Evolutionary conservation across 2,329 filamentous ascomycete species (phyloP), one percentile per base, ranked within the genome.

Genomic region (Cladosporium sp.): DNA sequence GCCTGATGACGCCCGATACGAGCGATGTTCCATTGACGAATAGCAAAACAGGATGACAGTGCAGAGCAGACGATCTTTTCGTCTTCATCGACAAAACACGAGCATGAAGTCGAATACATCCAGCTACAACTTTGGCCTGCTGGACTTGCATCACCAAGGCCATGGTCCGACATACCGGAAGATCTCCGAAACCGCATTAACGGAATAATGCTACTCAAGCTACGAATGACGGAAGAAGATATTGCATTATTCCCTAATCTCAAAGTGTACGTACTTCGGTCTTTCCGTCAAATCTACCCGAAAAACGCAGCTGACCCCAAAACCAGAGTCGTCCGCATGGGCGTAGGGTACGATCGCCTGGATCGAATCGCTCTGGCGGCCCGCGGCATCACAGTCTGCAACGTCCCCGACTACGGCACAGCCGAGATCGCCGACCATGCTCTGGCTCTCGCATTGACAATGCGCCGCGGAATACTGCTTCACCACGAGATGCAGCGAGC

Each of bases 401-500:
- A 66, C 42, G 63, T 65, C 1, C 41, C 59, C n/a, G 64, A 66
- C 52, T 66, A 66, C 46, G 64, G 64, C 18, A 65, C 64, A 7
- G 61, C 62, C 33, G 64, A 66, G 16, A 64, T 66, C 14, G 64
- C 64, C 2, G 64, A 66, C 38, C 64, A 66, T 46, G 63, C 64
- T 31, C 57, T 66, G 13, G 63, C 58, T 9, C 59, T 66, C 3
- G 59, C 61, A 45, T 54, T 66, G 5, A 54, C 63, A 7, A 52
- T 66, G 49, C 57, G 64, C 5, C 58, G 64, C 13, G 64, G 63
- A 6, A 61, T 66, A 34, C 53, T 66, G 3, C 56, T 66, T 1
- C 64, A 66, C 43, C 58, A 66, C 38, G 64, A 66, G 32, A 56
- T 56, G 7, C 64, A 66, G 48, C 55, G 64, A 54, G 60, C 61